Conservation (phyloP, 257 asterid species). For the Ligustrum vulgare region DNA sequence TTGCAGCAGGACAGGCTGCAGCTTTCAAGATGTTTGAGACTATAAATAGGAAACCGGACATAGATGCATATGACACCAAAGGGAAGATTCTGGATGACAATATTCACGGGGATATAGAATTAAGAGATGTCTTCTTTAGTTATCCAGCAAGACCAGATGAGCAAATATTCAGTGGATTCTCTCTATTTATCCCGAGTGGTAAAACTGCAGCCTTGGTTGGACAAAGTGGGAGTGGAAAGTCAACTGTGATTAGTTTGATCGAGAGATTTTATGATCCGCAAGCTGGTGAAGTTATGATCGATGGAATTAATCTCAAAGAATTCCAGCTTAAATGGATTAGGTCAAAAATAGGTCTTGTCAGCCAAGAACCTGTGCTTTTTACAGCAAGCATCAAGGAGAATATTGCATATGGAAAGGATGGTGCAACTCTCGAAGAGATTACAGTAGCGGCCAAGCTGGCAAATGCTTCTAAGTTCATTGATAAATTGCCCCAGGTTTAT, state of each 20-base stretch:
- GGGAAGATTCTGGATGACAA: constrained; percentile 58
- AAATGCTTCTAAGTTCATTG: constrained; percentile 77
- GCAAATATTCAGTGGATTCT: constrained; percentile 64
- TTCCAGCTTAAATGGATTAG: constrained; percentile 87
- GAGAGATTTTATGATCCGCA: constrained; percentile 85
- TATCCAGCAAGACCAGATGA: constrained; percentile 86
- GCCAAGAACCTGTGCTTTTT: constrained; percentile 86
- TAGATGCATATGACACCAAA: constrained; percentile 60
- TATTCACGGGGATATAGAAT: constrained; percentile 62
- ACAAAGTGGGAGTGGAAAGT: constrained; percentile 89
- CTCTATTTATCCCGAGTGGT: constrained; percentile 57
- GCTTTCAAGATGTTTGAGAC: constrained; percentile 89
- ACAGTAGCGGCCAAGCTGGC: constrained; percentile 65
- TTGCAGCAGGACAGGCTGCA: constrained; percentile 81
- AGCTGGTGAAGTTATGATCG: constrained; percentile 70
- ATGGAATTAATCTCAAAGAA: constrained; percentile 66
- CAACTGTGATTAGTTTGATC: constrained; percentile 71
- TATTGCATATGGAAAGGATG: constrained; percentile 69
- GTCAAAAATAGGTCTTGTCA: constrained; percentile 76
- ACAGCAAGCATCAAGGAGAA: constrained; percentile 79
- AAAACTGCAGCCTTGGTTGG: constrained; percentile 88
- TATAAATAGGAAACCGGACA: constrained; percentile 60
- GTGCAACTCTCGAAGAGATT: constrained; percentile 68
- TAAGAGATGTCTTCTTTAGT: constrained; percentile 56
- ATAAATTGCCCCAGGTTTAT: constrained; percentile 71